Percentiles rank a stretch among this genome's conserved stretches.
phyloP scores from a whole-genome alignment of 2,329 filamentous ascomycete genomes.

The Alternaria longipes region DNA sequence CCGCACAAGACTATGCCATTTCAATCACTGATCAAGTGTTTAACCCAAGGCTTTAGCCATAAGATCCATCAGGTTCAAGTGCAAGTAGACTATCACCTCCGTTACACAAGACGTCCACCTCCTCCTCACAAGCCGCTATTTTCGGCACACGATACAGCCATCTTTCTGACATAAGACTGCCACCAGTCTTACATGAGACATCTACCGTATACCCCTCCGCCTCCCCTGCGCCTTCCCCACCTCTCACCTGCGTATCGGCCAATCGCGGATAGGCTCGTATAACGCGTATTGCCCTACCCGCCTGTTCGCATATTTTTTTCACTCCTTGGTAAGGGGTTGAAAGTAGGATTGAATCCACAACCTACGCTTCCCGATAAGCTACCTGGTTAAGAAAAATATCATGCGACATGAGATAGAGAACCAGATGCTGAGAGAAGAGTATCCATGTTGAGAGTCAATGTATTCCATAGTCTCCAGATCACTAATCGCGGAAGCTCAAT shows the following conservation, averaged over 20 bases:
- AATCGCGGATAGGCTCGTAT: background rate
- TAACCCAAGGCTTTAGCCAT: too few relatives aligned
- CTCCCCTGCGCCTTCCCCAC: too few relatives aligned
- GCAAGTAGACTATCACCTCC: fast-evolving
- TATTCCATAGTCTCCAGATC: too few relatives aligned
- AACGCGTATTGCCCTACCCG: background rate
- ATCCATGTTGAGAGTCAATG: background rate
- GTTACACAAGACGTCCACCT: background rate
- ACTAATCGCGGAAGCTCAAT: too few relatives aligned
- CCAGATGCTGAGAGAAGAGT: background rate
- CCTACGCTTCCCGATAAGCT: background rate
- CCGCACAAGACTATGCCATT: background rate
- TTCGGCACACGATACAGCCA: too few relatives aligned
- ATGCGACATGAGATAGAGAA: background rate
- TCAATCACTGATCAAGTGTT: too few relatives aligned
- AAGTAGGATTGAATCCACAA: background rate
- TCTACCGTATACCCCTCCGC: too few relatives aligned
- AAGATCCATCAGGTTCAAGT: too few relatives aligned
- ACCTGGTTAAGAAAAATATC: background rate
- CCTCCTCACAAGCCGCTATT: background rate
- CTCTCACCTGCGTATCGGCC: background rate
- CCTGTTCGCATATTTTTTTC: background rate
- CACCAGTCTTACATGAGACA: too few relatives aligned
- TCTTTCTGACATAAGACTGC: too few relatives aligned
- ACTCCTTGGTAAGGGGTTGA: background rate